phyloP scores from a whole-genome alignment of 1,139 yeast species.

The Candida sp. region DNA sequence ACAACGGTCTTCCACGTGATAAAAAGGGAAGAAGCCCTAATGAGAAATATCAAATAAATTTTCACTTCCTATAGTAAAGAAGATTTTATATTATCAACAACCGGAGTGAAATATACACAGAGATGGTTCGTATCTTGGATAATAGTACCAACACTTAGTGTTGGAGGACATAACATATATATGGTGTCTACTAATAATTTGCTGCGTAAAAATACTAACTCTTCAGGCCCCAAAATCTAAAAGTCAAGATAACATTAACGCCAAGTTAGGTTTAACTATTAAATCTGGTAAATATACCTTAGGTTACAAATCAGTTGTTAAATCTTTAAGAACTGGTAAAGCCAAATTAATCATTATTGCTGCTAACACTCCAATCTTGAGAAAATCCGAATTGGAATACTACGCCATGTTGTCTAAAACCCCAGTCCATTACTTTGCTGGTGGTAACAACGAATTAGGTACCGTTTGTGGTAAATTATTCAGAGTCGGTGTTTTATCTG shows the following conservation, averaged over 20 bases:
- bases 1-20: too few species aligned
- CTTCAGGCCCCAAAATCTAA: slow-evolving; percentile 88
- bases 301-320: slow-evolving; percentile 99
- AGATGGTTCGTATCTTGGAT: slow-evolving; percentile 84
- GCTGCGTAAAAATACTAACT: slow-evolving; percentile 23
- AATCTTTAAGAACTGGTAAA: slow-evolving; percentile 98
- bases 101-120: slow-evolving; percentile 96
- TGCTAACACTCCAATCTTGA: slow-evolving; percentile 99
- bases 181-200: too few species aligned
- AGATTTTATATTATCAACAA: slow-evolving; percentile 33
- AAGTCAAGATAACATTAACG: slow-evolving; percentile 94
- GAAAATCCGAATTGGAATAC: slow-evolving; percentile 99
- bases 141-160: not conserved
- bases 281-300: slow-evolving; percentile 99
- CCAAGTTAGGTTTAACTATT: slow-evolving; percentile 97
- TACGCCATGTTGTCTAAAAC: slow-evolving; percentile 99
- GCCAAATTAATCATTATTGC: slow-evolving; percentile 98
- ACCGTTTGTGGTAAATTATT: slow-evolving; percentile 99
- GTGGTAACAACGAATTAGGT: slow-evolving; percentile 99
- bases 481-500: slow-evolving; percentile 98
- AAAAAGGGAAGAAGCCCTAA: too few species aligned
- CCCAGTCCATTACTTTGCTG: slow-evolving; percentile 98
- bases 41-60: not conserved
- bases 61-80: slow-evolving; percentile 3
- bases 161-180: too few species aligned